phyloP scores from a whole-genome alignment of 2,329 filamentous ascomycete genomes.

The Fusarium lateritium region DNA sequence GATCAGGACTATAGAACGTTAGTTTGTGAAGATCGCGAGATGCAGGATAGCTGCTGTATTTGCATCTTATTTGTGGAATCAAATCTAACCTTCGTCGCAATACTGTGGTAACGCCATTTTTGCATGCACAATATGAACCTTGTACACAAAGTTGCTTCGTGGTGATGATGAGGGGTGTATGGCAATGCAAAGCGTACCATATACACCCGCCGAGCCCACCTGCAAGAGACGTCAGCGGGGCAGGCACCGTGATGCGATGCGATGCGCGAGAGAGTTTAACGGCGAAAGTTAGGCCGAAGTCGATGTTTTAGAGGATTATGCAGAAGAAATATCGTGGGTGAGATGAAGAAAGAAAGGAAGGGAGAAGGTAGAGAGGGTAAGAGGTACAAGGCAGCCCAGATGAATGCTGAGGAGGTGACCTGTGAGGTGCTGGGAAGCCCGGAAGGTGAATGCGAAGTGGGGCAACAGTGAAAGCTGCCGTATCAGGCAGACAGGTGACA shows the following conservation, averaged over 20 bases:
- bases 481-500: conserved; percentile 52
- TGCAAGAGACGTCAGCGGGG: conserved; percentile 38
- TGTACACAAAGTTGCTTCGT: conserved; percentile 1
- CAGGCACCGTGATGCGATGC: conserved; percentile 10
- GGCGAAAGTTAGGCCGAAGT: neutral
- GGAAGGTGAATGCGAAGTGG: conserved; percentile 52
- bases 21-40: conserved; percentile 15
- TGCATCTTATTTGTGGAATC: neutral
- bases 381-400: conserved; percentile 24
- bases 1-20: conserved; percentile 51
- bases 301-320: neutral
- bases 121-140: conserved; percentile 2
- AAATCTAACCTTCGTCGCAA: conserved; percentile 45
- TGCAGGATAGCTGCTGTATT: neutral
- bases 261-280: conserved; percentile 1
- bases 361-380: conserved; percentile 18
- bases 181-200: conserved; percentile 31
- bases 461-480: conserved; percentile 49
- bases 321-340: neutral
- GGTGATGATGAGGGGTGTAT: conserved; percentile 33
- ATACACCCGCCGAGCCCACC: conserved; percentile 28
- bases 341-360: conserved; percentile 22
- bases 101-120: conserved; percentile 48
- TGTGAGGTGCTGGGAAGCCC: conserved; percentile 44
- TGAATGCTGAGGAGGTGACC: conserved; percentile 24